phyloP scores from a whole-genome alignment of 805 yeast genomes.

The Pichia ethanolica region DNA sequence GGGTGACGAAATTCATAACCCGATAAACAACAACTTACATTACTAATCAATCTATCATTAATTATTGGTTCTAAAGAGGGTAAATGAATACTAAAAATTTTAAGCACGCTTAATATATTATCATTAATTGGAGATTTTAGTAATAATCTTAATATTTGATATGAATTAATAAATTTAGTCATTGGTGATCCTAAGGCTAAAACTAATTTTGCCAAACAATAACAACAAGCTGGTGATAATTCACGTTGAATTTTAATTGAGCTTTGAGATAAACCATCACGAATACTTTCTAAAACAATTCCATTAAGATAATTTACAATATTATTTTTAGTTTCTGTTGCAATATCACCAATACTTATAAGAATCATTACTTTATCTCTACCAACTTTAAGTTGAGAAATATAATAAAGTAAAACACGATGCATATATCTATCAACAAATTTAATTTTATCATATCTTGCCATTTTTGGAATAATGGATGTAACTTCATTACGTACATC shows the following conservation, averaged over 20 bases:
- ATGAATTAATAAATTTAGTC: constrained; percentile 80
- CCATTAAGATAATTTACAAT: constrained; percentile 86
- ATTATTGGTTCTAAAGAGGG: constrained; percentile 75
- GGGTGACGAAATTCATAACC: constrained; percentile 80
- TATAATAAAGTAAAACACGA: constrained; percentile 65
- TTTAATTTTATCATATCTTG: constrained; percentile 63
- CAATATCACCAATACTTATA: constrained; percentile 76
- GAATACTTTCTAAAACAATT: constrained; percentile 72
- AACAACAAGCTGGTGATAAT: constrained; percentile 78
- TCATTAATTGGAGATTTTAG: constrained; percentile 78
- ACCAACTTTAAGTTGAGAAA: constrained; percentile 64
- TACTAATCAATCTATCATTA: constrained; percentile 61
- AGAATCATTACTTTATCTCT: constrained; percentile 73
- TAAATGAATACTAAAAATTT: constrained; percentile 58
- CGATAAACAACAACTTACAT: constrained; percentile 66
- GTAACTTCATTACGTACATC: constrained; percentile 82
- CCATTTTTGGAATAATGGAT: constrained; percentile 72
- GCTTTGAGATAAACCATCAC: constrained; percentile 67
- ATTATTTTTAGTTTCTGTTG: constrained; percentile 70
- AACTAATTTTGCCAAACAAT: constrained; percentile 81
- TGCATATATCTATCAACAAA: constrained; percentile 81
- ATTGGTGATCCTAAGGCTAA: constrained; percentile 88
- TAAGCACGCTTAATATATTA: constrained; percentile 69
- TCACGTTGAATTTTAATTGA: constrained; percentile 58
- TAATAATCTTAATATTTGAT: constrained; percentile 64